phyloP scores from a whole-genome alignment of 768 basidiomycete genomes.

The Trametes villosa region DNA sequence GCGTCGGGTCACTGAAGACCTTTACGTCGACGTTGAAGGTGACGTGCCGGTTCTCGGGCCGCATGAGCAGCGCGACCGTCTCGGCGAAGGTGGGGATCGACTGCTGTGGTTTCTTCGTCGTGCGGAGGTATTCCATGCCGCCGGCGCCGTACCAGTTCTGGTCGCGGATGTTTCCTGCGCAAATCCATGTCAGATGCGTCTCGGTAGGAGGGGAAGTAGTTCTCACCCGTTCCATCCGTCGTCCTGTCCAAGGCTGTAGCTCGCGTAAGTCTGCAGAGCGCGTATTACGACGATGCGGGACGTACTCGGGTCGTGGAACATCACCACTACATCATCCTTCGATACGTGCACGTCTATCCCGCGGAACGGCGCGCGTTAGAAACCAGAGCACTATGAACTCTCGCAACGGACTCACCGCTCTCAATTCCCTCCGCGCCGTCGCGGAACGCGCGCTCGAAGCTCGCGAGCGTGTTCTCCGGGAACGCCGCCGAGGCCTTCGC shows the following conservation, averaged over 20 bases:
- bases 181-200: conserved; percentile 22
- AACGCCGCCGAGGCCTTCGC: conserved; percentile 77
- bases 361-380: background rate
- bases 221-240: conserved; percentile 72
- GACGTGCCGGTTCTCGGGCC: conserved; percentile 76
- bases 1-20: conserved; percentile 83
- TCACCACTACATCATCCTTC: conserved; percentile 79
- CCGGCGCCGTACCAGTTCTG: conserved; percentile 48
- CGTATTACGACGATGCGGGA: too few relatives aligned
- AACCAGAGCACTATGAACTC: background rate
- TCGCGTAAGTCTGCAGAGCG: background rate
- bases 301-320: conserved; percentile 93
- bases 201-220: background rate
- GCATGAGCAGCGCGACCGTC: conserved; percentile 78
- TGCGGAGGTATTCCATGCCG: conserved; percentile 77
- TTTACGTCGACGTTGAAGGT: conserved; percentile 91
- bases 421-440: conserved; percentile 95
- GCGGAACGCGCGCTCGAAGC: conserved; percentile 87
- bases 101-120: conserved; percentile 79
- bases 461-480: conserved; percentile 91
- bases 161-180: conserved; percentile 57
- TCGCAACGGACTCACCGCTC: conserved; percentile 71
- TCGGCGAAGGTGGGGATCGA: conserved; percentile 90
- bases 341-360: conserved; percentile 90
- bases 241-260: conserved; percentile 70